phyloP scores from a whole-genome alignment of 495 filamentous ascomycete species.

The Penicillium malachiteum region DNA sequence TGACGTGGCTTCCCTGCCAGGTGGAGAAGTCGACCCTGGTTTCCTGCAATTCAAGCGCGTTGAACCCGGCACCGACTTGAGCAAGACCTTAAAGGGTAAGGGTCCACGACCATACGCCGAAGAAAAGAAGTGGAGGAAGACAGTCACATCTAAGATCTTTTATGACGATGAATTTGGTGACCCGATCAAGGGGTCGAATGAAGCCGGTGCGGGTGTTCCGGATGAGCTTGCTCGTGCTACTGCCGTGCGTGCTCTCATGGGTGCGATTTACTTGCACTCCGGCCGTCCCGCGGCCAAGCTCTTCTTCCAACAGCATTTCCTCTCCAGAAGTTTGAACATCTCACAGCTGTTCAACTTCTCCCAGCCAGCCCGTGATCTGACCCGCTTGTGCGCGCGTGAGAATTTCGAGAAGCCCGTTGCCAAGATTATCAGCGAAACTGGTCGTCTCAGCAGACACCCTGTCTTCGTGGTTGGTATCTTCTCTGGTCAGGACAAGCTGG shows the following conservation, averaged over 20 bases:
- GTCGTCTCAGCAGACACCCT: conserved; percentile 73
- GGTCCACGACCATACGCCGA: conserved; percentile 43
- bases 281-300: conserved; percentile 66
- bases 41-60: conserved; percentile 76
- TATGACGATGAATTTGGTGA: conserved; percentile 83
- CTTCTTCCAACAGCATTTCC: conserved; percentile 80
- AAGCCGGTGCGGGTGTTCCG: conserved; percentile 35
- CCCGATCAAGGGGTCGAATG: conserved; percentile 28
- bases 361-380: conserved; percentile 76
- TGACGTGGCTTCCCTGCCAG: conserved; percentile 76
- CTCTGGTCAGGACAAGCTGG: conserved; percentile 81
- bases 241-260: conserved; percentile 78
- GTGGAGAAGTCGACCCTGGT: conserved; percentile 88
- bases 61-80: conserved; percentile 53
- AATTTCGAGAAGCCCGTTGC: conserved; percentile 86
- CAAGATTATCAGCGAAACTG: conserved; percentile 83
- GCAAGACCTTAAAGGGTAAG: conserved; percentile 10
- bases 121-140: conserved; percentile 62
- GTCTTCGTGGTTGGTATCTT: conserved; percentile 96
- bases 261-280: conserved; percentile 78
- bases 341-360: conserved; percentile 76
- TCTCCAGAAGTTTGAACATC: conserved; percentile 76
- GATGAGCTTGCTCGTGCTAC: conserved; percentile 54
- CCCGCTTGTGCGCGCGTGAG: conserved; percentile 77
- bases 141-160: conserved; percentile 67